Evolutionary conservation across 2,329 filamentous ascomycete genomes (phyloP).

Genomic region (Talaromyces sp.): DNA sequence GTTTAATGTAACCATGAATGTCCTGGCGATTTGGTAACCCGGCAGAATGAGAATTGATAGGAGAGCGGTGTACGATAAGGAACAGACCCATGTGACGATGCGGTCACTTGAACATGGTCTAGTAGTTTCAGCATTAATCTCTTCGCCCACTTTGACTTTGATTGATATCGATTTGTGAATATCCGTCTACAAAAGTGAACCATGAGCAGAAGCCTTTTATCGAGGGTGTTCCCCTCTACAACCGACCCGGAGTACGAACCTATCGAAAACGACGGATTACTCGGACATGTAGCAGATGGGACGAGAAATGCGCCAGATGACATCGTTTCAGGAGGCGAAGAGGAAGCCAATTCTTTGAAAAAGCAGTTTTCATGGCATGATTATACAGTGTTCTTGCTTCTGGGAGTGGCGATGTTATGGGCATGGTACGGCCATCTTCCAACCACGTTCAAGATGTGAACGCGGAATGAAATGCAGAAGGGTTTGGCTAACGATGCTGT

Average conservation of each 20-base stretch:
- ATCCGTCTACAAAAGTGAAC: neutral
- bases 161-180: neutral
- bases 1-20: neutral
- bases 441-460: too few relatives aligned
- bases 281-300: conserved; percentile 8
- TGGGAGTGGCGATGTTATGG: conserved; percentile 95
- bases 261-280: conserved; percentile 19
- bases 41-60: neutral
- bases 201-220: conserved; percentile 8
- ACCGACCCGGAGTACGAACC: conserved; percentile 23
- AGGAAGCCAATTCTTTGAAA: conserved; percentile 9
- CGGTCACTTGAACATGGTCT: neutral
- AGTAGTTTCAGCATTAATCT: too few relatives aligned
- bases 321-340: neutral
- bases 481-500: neutral
- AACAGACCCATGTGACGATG: neutral
- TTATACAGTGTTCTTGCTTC: conserved; percentile 76
- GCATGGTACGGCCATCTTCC: conserved; percentile 64
- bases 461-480: neutral
- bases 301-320: conserved; percentile 2
- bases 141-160: neutral
- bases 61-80: conserved; percentile 10
- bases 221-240: conserved; percentile 12
- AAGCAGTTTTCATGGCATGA: conserved; percentile 72
- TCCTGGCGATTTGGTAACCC: neutral